These are phyloP conservation scores for Boletus reticulatus DNA, from an alignment of 768 basidiomycete species.

Conservation along the genomic window DNA sequence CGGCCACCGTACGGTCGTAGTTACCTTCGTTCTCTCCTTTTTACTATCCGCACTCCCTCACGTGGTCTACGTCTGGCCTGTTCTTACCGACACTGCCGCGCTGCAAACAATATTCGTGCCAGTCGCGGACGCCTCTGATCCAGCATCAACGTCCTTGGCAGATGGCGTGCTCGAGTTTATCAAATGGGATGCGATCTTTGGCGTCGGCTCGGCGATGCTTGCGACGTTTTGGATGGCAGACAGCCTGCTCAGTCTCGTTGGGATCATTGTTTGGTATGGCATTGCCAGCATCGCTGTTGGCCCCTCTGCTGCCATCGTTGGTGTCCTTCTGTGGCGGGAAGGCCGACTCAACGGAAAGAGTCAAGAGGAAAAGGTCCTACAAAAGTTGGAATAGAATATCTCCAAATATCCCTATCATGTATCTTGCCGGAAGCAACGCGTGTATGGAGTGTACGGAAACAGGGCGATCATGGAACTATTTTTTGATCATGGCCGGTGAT, in stretches of 20 bases:
- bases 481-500: no score
- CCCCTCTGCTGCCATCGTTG: constrained; percentile 51
- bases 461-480: no score
- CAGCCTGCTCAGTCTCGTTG: constrained; percentile 29
- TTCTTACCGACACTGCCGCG: not conserved
- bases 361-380: not conserved
- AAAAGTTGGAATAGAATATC: not conserved
- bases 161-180: constrained; percentile 38
- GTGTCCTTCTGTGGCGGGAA: constrained; percentile 51
- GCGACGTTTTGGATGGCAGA: constrained; percentile 50
- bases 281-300: constrained; percentile 43
- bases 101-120: constrained; percentile 18
- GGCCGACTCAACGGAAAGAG: constrained; percentile 22
- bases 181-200: constrained; percentile 50
- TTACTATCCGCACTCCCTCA: constrained; percentile 24
- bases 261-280: constrained; percentile 42
- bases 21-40: constrained; percentile 14
- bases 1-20: constrained; percentile 22
- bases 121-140: not conserved
- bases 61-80: constrained; percentile 23
- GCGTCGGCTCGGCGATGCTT: constrained; percentile 38
- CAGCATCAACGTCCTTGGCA: not conserved
- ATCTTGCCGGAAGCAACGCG: no score
- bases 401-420: not conserved
- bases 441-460: no score